These are phyloP conservation scores for Hibiscus mutabilis DNA, from an alignment of 345 rosid species.

Conservation along the genomic window DNA sequence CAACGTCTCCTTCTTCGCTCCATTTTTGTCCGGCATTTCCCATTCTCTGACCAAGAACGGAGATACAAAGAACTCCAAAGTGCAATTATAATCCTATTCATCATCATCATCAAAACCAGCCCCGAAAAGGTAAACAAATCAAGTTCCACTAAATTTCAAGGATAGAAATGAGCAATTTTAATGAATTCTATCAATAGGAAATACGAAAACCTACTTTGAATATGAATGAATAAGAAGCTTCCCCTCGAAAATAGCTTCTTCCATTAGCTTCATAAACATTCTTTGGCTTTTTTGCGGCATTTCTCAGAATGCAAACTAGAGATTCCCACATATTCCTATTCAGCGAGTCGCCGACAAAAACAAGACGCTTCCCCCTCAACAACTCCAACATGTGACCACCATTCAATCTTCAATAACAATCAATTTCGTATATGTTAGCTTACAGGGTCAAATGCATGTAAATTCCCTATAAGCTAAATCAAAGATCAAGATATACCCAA, in stretches of 20 bases:
- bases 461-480: background rate
- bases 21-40: conserved; percentile 56
- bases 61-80: conserved; percentile 82
- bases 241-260: conserved; percentile 65
- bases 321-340: conserved; percentile 99
- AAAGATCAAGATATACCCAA: background rate
- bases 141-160: background rate
- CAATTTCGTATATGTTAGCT: conserved; percentile 1
- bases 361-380: conserved; percentile 83
- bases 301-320: conserved; percentile 70
- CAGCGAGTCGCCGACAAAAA: conserved; percentile 82
- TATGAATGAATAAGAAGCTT: conserved; percentile 74
- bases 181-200: background rate
- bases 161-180: background rate
- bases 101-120: conserved; percentile 4
- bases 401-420: conserved; percentile 38
- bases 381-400: conserved; percentile 57
- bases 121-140: background rate
- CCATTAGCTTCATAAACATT: conserved; percentile 81
- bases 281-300: conserved; percentile 49
- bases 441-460: background rate
- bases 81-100: conserved; percentile 64
- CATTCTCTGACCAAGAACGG: conserved; percentile 96
- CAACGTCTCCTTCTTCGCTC: conserved; percentile 67
- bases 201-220: conserved; percentile 52